These are phyloP conservation scores for Zygosaccharomyces bisporus DNA, from an alignment of 805 yeast species.

Conservation along the genomic window DNA sequence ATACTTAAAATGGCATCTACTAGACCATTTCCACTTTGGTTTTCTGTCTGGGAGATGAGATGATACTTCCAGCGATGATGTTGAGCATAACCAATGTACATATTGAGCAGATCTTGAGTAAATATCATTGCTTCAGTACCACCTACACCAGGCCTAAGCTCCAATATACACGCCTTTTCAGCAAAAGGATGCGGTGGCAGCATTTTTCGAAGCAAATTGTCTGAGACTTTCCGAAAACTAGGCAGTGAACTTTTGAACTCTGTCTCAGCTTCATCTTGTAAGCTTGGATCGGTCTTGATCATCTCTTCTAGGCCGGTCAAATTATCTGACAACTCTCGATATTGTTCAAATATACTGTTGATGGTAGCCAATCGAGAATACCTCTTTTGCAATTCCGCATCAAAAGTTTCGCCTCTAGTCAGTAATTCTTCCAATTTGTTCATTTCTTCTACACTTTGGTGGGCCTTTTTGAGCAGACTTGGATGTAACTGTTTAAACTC, in stretches of 20 bases:
- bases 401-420: conserved; percentile 42
- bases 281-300: conserved; percentile 28
- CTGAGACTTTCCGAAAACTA: conserved; percentile 40
- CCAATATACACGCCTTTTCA: conserved; percentile 74
- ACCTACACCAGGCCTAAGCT: conserved; percentile 92
- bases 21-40: conserved; percentile 62
- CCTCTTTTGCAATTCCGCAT: conserved; percentile 46
- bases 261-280: conserved; percentile 54
- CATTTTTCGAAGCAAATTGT: conserved; percentile 51
- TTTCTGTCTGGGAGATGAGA: conserved; percentile 52
- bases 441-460: conserved; percentile 41
- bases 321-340: conserved; percentile 33
- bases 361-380: conserved; percentile 45
- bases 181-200: conserved; percentile 75
- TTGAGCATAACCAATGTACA: conserved; percentile 76
- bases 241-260: conserved; percentile 54
- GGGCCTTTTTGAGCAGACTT: conserved; percentile 47
- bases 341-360: conserved; percentile 41
- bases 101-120: conserved; percentile 69
- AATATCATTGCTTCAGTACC: conserved; percentile 91
- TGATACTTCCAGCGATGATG: conserved; percentile 62
- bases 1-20: conserved; percentile 72
- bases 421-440: conserved; percentile 40
- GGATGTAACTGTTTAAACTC: conserved; percentile 45
- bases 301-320: conserved; percentile 37